Percentiles rank a stretch among this genome's conserved stretches.
These are phyloP conservation scores for Rhododendron henanense DNA, from an alignment of 148 eudicot genomes.

Conservation along the genomic window DNA sequence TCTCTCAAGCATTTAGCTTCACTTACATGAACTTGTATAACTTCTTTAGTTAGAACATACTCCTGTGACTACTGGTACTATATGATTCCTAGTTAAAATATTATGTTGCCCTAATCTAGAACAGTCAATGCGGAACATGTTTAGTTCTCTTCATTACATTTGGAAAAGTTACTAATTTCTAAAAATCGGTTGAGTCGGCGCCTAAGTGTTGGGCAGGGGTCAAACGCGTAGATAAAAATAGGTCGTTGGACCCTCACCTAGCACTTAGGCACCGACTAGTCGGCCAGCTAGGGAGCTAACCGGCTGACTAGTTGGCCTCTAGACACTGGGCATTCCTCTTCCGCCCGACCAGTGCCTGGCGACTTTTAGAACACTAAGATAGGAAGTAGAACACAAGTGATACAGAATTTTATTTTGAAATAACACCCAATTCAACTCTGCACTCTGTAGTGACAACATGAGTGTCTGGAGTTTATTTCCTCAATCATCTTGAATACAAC, in stretches of 20 bases:
- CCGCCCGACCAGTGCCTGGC: background rate
- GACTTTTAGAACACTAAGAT: background rate
- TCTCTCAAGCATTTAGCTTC: background rate
- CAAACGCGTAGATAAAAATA: background rate
- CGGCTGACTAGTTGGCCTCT: background rate
- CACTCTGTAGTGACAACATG: background rate
- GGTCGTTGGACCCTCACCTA: background rate
- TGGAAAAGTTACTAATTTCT: background rate
- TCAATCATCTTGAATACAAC: background rate
- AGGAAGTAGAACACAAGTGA: background rate
- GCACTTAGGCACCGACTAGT: background rate
- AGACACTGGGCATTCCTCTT: background rate
- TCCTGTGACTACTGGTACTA: background rate
- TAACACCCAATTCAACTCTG: background rate
- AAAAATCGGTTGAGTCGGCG: background rate
- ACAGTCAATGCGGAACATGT: background rate
- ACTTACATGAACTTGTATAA: background rate
- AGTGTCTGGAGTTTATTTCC: background rate
- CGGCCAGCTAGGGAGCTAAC: background rate
- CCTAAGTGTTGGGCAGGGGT: background rate
- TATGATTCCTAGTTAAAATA: background rate
- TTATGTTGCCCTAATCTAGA: background rate
- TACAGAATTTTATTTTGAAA: background rate
- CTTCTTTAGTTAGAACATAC: background rate
- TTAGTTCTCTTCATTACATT: background rate